Evolutionary conservation across 768 basidiomycete species (phyloP), one percentile per base, ranked within the genome.

Genomic region (Scleroderma citrinum): DNA sequence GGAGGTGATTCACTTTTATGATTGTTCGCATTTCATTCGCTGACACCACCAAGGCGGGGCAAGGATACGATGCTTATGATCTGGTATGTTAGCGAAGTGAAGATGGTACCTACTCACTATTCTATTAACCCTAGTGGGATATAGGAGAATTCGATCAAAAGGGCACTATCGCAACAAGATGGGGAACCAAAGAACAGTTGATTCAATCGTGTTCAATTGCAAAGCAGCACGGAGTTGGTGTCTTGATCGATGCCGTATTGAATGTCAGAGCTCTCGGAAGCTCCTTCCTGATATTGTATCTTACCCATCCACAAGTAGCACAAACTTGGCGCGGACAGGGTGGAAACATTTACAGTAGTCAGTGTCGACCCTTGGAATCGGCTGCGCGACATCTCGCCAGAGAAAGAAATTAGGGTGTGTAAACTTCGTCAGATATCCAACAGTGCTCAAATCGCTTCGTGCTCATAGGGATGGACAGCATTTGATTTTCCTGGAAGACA

Each of bases 11-110:
- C 35, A 35, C 26, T 48, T 21, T 11, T 38, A 21, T 26, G 6
- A 19, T 56, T 19, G 36, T 56, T n/a, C n/a, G n/a, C 29, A 10
- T 7, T 43, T 55, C 23, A 20, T 48, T 46, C 30, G 41, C 26
- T 57, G 62, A 47, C 50, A 35, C 1, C 34, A 36, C 17, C 39
- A 19, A 90, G 88, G 63, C 68, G 52, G 86, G 86, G 17, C 76
- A 83, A 56, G 89, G 89, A 23, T 92, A 92, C 56, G 89, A 92
- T 62, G 89, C 86, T 2, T 92, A 92, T 65, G 90, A 92, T 61
- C 60, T 92, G 68, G 88, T 90, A 67, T 47, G 71, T 61, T 30
- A n/a, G 26, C 8, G 8, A 29, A 29, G 26, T 29, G 26, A 29
- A 8, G 26, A 29, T 29, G 4, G 26, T 29, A 29, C 8, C 17